Evolutionary conservation across 2,329 filamentous ascomycete species (phyloP), one percentile per base, ranked within the genome.

Genomic region (Amphichorda felina): DNA sequence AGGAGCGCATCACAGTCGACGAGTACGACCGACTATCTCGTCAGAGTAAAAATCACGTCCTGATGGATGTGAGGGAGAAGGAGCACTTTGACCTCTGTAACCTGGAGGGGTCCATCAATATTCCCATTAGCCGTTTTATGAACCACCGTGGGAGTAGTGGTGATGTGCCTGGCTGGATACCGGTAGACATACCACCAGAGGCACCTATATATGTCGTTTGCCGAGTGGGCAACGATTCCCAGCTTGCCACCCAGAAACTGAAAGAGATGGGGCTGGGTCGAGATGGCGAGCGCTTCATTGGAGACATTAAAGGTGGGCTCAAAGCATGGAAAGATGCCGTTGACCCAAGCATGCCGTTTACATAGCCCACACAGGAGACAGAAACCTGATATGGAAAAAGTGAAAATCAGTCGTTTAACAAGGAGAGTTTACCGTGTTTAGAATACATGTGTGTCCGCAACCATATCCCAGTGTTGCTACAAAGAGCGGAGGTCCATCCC

Each of bases 21-120:
- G 68, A 79, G 5, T 88, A 85, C 45, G 21, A 19, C 13, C 22
- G 4, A 14, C 14, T 18, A 10, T 21, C 8, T 10, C 16, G 34
- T 4, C 3, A 6, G 16, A 30, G n/a, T 6, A 13, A 27, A 1
- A 45, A 50, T 2, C 75, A 80, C 36, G 50, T 84, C 1, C 58
- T 95, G 2, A 56, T 96, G 3, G 91, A 96, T 44, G 86, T 94
- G 1, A 70, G 91, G 2, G 86, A 94, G 45, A 75, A 75, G 47
- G 82, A 86, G 19, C 85, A 94, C 41, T 95, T 84, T 44, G 79
- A 82, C 13, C 77, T 96, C 30, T 87, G 81, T 43, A 77, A 69
- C 41, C 65, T 98, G 7, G 64, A 76, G 0, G 82, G 82, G 0
- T 85, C 84, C 18, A 59, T 93, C 34, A 95, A 86, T 45, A 54